Conservation (phyloP, 1,284 basidiomycete genomes). For the Schizophyllum commune region DNA sequence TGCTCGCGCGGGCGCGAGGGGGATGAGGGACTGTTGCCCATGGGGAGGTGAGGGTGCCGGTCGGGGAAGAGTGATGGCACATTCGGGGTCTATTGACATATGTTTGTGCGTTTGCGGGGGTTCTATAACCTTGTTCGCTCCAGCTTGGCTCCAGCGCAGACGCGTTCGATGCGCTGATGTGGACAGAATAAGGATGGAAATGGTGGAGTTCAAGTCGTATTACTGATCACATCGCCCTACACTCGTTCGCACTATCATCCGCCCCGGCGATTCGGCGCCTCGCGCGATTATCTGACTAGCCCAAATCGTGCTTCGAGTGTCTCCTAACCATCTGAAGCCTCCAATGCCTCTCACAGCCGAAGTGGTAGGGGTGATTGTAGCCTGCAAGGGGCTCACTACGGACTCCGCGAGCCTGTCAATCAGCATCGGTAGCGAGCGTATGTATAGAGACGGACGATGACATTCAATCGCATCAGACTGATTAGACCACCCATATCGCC, state of each 20-base stretch:
- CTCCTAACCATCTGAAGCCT: too few species aligned
- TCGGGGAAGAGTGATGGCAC: neutral
- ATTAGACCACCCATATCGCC: too few species aligned
- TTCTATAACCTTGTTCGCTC: neutral
- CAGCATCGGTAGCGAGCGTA: too few species aligned
- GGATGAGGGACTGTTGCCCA: neutral
- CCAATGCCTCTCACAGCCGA: too few species aligned
- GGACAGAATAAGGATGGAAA: neutral
- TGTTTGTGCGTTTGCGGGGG: neutral
- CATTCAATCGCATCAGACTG: too few species aligned
- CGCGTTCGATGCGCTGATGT: neutral
- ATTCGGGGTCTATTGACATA: neutral
- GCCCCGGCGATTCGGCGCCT: neutral
- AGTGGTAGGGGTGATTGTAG: too few species aligned
- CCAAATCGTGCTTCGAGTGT: too few species aligned
- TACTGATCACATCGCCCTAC: neutral
- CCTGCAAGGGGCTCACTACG: too few species aligned
- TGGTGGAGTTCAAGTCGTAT: neutral
- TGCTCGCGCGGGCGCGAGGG: neutral
- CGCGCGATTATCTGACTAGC: neutral
- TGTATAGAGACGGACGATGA: too few species aligned
- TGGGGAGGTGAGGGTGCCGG: neutral
- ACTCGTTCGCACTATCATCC: neutral
- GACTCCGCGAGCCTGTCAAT: too few species aligned
- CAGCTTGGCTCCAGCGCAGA: neutral